phyloP scores from a whole-genome alignment of 1,284 basidiomycete species.

The Melampsora abietis-canadensis region DNA sequence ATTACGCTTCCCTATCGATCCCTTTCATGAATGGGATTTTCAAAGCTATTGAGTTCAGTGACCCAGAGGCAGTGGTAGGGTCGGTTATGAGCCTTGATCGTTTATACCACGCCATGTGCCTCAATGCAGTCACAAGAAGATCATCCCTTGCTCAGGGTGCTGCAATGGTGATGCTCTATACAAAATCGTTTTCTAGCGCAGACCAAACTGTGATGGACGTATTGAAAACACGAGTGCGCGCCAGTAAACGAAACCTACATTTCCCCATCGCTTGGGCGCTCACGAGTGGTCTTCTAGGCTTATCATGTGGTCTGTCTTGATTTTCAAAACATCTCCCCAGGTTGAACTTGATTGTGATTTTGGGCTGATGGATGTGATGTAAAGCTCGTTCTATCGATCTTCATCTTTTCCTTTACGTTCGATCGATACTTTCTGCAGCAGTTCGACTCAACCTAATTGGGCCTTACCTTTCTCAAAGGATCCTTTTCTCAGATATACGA shows the following conservation, averaged over 20 bases:
- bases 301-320: slow-evolving; percentile 27
- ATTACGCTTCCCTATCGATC: neutral
- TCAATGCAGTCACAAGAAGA: slow-evolving; percentile 82
- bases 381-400: slow-evolving; percentile 74
- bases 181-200: slow-evolving; percentile 64
- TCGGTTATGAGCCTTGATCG: slow-evolving; percentile 64
- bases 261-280: slow-evolving; percentile 86
- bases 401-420: slow-evolving; percentile 86
- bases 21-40: neutral
- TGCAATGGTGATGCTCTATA: slow-evolving; percentile 82
- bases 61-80: slow-evolving; percentile 51
- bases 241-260: slow-evolving; percentile 61
- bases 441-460: slow-evolving; percentile 88
- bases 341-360: neutral
- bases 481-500: slow-evolving; percentile 70
- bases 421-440: slow-evolving; percentile 81
- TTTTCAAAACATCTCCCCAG: neutral
- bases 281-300: slow-evolving; percentile 60
- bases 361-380: slow-evolving; percentile 11
- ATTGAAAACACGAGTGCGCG: slow-evolving; percentile 59
- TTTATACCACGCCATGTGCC: slow-evolving; percentile 76
- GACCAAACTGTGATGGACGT: slow-evolving; percentile 54
- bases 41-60: neutral
- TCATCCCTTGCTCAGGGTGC: slow-evolving; percentile 89
- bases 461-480: slow-evolving; percentile 85